phyloP scores from a whole-genome alignment of 1,284 basidiomycete genomes.

The Porogramme epimiltina region DNA sequence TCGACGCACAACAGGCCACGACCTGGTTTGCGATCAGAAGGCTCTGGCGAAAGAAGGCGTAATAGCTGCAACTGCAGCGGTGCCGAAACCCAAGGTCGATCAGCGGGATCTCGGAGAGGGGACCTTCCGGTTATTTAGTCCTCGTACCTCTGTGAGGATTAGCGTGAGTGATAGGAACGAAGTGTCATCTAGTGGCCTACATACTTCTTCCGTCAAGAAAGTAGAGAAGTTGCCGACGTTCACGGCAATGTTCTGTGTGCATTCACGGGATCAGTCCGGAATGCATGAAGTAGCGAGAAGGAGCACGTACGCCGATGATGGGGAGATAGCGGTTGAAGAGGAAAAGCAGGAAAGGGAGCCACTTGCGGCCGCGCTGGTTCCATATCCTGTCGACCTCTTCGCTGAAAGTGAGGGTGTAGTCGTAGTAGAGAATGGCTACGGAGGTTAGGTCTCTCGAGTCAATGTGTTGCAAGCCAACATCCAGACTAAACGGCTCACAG shows the following conservation, averaged over 20 bases:
- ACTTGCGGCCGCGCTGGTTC: conserved; percentile 17
- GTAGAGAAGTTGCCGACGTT: conserved; percentile 30
- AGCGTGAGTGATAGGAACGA: no score
- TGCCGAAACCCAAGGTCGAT: no score
- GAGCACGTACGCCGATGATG: conserved; percentile 26
- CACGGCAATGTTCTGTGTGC: conserved; percentile 28
- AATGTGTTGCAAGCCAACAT: no score
- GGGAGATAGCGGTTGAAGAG: conserved; percentile 33
- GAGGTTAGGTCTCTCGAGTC: no score
- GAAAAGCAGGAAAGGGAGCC: conserved; percentile 21
- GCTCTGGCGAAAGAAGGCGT: conserved; percentile 31
- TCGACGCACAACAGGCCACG: conserved; percentile 28
- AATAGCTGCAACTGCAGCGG: conserved; percentile 24
- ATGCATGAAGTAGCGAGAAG: no score
- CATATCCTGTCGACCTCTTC: conserved; percentile 29
- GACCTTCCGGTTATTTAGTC: conserved; percentile 2
- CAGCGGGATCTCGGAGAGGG: no score
- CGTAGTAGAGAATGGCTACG: conserved; percentile 29
- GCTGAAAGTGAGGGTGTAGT: conserved; percentile 30
- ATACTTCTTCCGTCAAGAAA: conserved; percentile 15
- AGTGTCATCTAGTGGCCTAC: conserved; percentile 11
- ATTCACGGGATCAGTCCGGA: no score
- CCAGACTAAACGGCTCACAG: conserved; percentile 16
- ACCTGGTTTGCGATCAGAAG: conserved; percentile 30
- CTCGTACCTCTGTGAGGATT: background rate